Conservation (phyloP, 306 rosid genomes). For the Hippophae tibetana region DNA sequence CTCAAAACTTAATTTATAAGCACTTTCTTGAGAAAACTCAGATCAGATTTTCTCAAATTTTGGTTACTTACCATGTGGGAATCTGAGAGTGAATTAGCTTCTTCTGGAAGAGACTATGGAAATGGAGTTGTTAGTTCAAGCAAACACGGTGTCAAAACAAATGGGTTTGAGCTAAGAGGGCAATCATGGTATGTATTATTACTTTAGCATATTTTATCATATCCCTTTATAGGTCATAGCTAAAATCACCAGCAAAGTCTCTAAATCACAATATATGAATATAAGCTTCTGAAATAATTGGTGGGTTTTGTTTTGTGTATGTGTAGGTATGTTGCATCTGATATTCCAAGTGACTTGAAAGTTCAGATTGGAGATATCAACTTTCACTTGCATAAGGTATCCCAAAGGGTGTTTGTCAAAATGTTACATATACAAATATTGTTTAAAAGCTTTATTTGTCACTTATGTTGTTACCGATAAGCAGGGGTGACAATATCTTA, state of each 20-base stretch:
- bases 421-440: background rate
- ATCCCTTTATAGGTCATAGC: background rate
- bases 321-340: conserved; percentile 80
- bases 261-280: no score
- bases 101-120: conserved; percentile 43
- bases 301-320: background rate
- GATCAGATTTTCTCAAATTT: no score
- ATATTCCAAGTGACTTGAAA: conserved; percentile 76
- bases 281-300: background rate
- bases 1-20: no score
- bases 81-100: conserved; percentile 30
- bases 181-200: conserved; percentile 59
- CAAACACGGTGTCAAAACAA: conserved; percentile 69
- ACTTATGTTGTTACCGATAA: background rate
- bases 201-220: background rate
- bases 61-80: no score
- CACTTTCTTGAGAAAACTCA: no score
- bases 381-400: conserved; percentile 86
- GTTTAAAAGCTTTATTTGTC: background rate
- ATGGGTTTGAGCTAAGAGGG: conserved; percentile 79
- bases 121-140: conserved; percentile 54
- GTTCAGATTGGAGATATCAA: conserved; percentile 63
- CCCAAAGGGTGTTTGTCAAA: background rate
- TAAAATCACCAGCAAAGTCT: background rate
- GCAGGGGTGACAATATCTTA: background rate